Evolutionary conservation across 495 filamentous ascomycete species (phyloP).

Genomic region (Tuber microsphaerosporum): DNA sequence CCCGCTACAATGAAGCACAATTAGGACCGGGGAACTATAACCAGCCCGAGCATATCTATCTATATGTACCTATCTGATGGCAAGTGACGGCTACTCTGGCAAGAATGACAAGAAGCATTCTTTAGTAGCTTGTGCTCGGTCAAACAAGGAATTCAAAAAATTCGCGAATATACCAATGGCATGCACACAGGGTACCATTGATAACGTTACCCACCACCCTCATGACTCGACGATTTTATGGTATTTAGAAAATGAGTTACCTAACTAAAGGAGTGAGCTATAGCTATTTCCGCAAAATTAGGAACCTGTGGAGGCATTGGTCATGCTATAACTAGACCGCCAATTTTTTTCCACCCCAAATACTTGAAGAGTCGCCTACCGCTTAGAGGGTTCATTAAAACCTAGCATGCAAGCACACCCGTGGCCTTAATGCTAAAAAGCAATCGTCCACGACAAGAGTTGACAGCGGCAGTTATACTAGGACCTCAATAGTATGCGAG

Average conservation of each 20-base stretch:
- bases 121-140: neutral
- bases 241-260: neutral
- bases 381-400: neutral
- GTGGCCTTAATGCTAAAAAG: neutral
- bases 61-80: neutral
- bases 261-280: neutral
- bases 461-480: neutral
- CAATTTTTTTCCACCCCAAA: neutral
- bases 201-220: neutral
- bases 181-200: neutral
- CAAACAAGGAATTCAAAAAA: neutral
- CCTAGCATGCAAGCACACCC: neutral
- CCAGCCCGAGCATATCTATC: neutral
- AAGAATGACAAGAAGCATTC: constrained; percentile 3
- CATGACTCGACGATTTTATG: neutral
- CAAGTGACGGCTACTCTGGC: neutral
- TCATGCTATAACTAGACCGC: neutral
- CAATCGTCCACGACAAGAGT: neutral
- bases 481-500: neutral
- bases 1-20: neutral
- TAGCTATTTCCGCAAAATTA: neutral
- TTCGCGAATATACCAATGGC: neutral
- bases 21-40: neutral
- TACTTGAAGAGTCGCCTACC: neutral
- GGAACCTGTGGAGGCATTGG: neutral